Conservation (phyloP, 352 stramenopile species). For the Pythium aquatile region DNA sequence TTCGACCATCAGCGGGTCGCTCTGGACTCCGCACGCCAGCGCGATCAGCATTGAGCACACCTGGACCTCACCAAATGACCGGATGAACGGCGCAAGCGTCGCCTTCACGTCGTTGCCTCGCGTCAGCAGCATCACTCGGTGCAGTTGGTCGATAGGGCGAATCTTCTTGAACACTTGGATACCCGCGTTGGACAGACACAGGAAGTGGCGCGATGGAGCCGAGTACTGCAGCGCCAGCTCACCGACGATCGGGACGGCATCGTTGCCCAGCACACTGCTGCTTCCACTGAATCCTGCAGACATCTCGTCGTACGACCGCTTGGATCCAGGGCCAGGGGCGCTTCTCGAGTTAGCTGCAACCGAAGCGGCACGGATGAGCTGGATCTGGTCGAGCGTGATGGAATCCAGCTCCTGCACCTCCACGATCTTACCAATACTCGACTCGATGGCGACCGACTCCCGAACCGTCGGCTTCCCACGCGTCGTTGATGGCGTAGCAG, state of each 20-base stretch:
- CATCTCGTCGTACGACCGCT: conserved; percentile 84
- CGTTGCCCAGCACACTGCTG: conserved; percentile 27
- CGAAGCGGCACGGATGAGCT: conserved; percentile 11
- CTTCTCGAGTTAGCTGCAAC: not conserved
- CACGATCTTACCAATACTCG: conserved; percentile 81
- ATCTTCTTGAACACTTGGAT: conserved; percentile 92
- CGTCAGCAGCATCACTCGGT: conserved; percentile 64
- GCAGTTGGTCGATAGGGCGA: conserved; percentile 84
- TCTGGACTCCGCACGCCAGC: conserved; percentile 81
- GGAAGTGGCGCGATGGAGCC: conserved; percentile 74
- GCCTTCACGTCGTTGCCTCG: conserved; percentile 69
- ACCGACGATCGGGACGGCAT: conserved; percentile 44
- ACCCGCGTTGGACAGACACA: conserved; percentile 81
- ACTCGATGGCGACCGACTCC: conserved; percentile 73
- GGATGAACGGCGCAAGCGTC: conserved; percentile 69
- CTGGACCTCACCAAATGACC: conserved; percentile 82
- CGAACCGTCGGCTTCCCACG: conserved; percentile 67
- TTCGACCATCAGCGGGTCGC: conserved; percentile 66
- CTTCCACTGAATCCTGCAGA: conserved; percentile 30
- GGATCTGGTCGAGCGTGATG: conserved; percentile 10
- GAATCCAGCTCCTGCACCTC: conserved; percentile 70
- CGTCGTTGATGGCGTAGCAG: conserved; percentile 32
- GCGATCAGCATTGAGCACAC: conserved; percentile 88
- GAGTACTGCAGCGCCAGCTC: conserved; percentile 88
- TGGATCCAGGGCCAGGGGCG: conserved; percentile 32